Base-by-base conservation (phyloP, 1,139 yeast genomes). In the Hansenula sp. region DNA sequence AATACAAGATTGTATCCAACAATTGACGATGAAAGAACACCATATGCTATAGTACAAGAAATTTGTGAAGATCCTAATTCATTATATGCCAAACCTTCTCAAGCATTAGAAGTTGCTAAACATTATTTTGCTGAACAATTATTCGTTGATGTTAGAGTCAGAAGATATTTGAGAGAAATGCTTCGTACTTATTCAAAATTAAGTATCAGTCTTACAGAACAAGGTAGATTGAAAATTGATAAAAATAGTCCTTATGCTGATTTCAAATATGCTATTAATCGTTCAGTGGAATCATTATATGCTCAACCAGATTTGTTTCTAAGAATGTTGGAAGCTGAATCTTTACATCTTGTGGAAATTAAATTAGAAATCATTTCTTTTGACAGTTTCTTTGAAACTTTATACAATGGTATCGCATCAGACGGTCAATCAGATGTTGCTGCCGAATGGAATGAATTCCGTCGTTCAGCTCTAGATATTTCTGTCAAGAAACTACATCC, bases 301-400 rank as follows among this genome's bases (percentile, higher is more conserved):
- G 71, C 70, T 34, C 72, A 78, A 39, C 97, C 98, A 0, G 95
- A 88, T 54, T 68, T 84, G 24, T 85, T 85, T 50, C 69, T 94
- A 54, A 77, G 95, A 55, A 92, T 92, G 96, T 66, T 90, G 39
- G 90, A 85, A 56, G 98, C 98, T 2, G 98, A 92, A 59, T 63
- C 61, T 53, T 77, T 65, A 75, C 95, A 65, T 60, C 60, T 77
- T 38, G 65, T 77, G 37, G 65, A 59, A 34, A 66, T 77, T 10
- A 65, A 71, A 32, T 60, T 75, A n/a, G 71, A 71, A 46, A 64
- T 71, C 45, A 58, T 64, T 20, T 61, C 65, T 18, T 60, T 53
- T 43, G 64, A 68, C 3, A 63, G 73, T 38, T 64, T 74, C 40
- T 65, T 75, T 40, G 73, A 70, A 37, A 75, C 72, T 43, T 55